Evolutionary conservation across 257 asterid genomes (phyloP).

Genomic region (Ligustrum vulgare): DNA sequence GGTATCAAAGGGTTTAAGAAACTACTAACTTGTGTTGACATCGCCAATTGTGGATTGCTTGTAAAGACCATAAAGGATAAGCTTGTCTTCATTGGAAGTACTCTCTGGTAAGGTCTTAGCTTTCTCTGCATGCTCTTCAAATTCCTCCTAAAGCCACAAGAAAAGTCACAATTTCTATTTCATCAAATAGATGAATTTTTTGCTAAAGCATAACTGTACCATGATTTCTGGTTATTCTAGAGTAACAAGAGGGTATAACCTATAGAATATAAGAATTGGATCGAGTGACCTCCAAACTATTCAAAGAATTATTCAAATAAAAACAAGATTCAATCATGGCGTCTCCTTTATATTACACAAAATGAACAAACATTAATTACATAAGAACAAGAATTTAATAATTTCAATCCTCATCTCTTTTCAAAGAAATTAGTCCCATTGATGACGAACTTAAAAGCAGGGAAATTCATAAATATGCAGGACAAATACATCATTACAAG

Average conservation of each 20-base stretch:
- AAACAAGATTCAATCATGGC: background rate
- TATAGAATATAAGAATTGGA: background rate
- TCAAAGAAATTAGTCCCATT: background rate
- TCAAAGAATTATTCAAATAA: background rate
- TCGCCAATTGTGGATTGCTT: slow-evolving; percentile 82
- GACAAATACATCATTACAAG: background rate
- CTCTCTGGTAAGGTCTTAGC: slow-evolving; percentile 81
- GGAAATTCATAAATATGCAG: background rate
- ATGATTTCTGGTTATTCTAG: background rate
- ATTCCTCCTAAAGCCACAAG: slow-evolving; percentile 65
- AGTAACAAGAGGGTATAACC: background rate
- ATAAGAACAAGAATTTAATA: too few relatives aligned
- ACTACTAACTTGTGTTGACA: slow-evolving; percentile 68
- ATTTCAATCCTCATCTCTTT: background rate
- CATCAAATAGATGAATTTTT: background rate
- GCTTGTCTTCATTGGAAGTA: slow-evolving; percentile 66
- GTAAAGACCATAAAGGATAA: slow-evolving; percentile 81
- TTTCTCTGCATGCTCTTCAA: slow-evolving; percentile 83
- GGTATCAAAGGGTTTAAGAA: background rate
- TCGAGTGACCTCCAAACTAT: background rate
- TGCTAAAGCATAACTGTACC: background rate
- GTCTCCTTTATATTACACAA: too few relatives aligned
- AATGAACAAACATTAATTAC: too few relatives aligned
- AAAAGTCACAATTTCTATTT: background rate
- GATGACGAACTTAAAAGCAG: background rate